Percentiles rank a stretch among this genome's conserved stretches.
Evolutionary conservation across 257 asterid genomes (phyloP).

Genomic region (Solanum pennellii): DNA sequence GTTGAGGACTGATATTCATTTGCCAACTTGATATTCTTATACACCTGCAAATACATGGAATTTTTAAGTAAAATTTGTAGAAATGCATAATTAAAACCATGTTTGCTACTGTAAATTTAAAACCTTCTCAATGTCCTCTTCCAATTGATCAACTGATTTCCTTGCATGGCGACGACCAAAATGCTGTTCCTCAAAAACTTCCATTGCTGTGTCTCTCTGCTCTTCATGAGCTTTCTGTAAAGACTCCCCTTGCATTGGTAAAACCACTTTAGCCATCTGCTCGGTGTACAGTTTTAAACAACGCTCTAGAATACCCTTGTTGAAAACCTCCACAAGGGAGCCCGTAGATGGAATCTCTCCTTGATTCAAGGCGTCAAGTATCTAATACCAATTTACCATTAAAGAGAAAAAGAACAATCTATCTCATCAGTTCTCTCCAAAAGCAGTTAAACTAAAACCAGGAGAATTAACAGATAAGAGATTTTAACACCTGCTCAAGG

Average conservation of each 20-base stretch:
- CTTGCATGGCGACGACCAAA: conserved; percentile 94
- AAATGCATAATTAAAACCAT: background rate
- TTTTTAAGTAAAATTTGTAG: conserved; percentile 8
- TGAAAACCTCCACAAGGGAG: conserved; percentile 91
- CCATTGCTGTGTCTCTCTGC: conserved; percentile 50
- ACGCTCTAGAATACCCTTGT: conserved; percentile 71
- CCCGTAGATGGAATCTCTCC: conserved; percentile 99
- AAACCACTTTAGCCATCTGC: conserved; percentile 37
- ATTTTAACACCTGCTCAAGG: conserved; percentile 63
- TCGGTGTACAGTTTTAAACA: conserved; percentile 55
- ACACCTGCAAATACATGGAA: conserved; percentile 32
- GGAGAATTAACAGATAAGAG: background rate
- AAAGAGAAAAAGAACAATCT: background rate
- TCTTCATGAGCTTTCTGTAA: conserved; percentile 53
- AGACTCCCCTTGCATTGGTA: conserved; percentile 56
- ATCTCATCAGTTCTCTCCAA: background rate
- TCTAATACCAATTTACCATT: conserved; percentile 31
- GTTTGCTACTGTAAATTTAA: background rate
- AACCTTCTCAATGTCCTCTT: conserved; percentile 76
- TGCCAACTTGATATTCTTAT: conserved; percentile 48
- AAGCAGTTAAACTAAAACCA: background rate
- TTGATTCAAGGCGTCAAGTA: conserved; percentile 91
- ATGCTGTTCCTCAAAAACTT: conserved; percentile 79
- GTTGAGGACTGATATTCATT: conserved; percentile 82
- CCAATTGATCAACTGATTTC: conserved; percentile 68